Percentiles rank a stretch among this genome's conserved stretches.
Evolutionary conservation across 2,329 filamentous ascomycete genomes (phyloP).

Genomic region (Phoma sp.): DNA sequence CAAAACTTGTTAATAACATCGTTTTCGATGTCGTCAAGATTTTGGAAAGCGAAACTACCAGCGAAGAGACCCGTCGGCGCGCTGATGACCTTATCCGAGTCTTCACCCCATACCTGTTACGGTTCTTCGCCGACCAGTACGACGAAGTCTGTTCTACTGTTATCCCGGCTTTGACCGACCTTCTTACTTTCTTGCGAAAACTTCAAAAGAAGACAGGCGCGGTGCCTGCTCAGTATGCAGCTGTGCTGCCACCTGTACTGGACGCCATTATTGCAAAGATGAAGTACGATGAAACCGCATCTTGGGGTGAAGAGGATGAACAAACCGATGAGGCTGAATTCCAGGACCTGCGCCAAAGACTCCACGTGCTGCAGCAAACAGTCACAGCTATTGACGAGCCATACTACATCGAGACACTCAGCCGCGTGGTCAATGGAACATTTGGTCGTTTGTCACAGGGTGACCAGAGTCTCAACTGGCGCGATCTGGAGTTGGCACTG

Average conservation of each 20-base stretch:
- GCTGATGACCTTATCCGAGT: constrained; percentile 82
- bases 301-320: constrained; percentile 92
- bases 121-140: constrained; percentile 97
- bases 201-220: constrained; percentile 66
- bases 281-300: constrained; percentile 94
- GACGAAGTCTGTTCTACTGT: constrained; percentile 97
- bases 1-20: constrained; percentile 91
- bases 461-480: constrained; percentile 84
- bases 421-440: constrained; percentile 83
- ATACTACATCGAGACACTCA: constrained; percentile 87
- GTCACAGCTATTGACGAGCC: constrained; percentile 87
- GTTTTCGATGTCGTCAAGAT: constrained; percentile 86
- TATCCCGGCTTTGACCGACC: constrained; percentile 89
- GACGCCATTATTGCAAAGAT: constrained; percentile 95
- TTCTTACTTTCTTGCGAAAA: constrained; percentile 89
- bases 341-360: constrained; percentile 85
- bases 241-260: constrained; percentile 84
- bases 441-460: constrained; percentile 77
- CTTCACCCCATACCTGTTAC: constrained; percentile 85
- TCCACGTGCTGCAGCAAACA: constrained; percentile 90
- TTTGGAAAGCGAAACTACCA: constrained; percentile 71
- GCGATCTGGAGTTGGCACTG: constrained; percentile 89
- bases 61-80: constrained; percentile 69
- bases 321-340: constrained; percentile 98
- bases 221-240: constrained; percentile 75